A percentile compares a stretch with the other conserved stretches of the same genome.
Evolutionary conservation across 371 early-diverging fungal genomes (phyloP).

Genomic region (Apophysomyces trapeziformis): DNA sequence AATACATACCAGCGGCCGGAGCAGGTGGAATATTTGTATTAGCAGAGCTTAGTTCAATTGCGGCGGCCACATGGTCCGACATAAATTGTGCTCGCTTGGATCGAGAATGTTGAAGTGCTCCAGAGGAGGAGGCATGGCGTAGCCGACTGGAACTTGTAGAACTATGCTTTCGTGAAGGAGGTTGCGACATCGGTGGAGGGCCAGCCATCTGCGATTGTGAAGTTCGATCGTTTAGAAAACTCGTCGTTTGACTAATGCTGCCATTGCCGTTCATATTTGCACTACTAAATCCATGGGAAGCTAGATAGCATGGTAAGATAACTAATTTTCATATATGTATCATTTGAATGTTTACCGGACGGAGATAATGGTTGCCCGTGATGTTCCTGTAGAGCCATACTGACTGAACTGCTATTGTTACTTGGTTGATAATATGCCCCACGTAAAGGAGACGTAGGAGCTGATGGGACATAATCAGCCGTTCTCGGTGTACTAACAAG

Average conservation of each 20-base stretch:
- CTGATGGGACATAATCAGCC: not conserved
- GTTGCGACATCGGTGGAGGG: not conserved
- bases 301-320: not conserved
- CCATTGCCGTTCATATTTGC: not conserved
- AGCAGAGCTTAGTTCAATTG: conserved; percentile 13
- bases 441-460: conserved; percentile 2
- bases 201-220: not conserved
- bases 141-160: not conserved
- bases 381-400: conserved; percentile 5
- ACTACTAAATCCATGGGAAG: not conserved
- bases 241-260: not conserved
- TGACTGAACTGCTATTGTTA: conserved; percentile 8
- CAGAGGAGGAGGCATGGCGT: not conserved
- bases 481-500: not conserved
- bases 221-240: not conserved
- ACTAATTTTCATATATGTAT: not conserved
- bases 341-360: conserved; percentile 4
- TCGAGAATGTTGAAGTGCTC: not conserved
- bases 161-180: not conserved
- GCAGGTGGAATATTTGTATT: conserved; percentile 34
- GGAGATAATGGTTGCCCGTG: conserved; percentile 10
- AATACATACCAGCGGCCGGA: conserved; percentile 81
- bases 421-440: conserved; percentile 3
- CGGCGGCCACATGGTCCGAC: conserved; percentile 17
- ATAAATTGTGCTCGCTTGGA: not conserved